Evolutionary conservation across 2,329 filamentous ascomycete genomes (phyloP), one percentile per base, ranked within the genome.

Genomic region (Dothideomycetes sp.): DNA sequence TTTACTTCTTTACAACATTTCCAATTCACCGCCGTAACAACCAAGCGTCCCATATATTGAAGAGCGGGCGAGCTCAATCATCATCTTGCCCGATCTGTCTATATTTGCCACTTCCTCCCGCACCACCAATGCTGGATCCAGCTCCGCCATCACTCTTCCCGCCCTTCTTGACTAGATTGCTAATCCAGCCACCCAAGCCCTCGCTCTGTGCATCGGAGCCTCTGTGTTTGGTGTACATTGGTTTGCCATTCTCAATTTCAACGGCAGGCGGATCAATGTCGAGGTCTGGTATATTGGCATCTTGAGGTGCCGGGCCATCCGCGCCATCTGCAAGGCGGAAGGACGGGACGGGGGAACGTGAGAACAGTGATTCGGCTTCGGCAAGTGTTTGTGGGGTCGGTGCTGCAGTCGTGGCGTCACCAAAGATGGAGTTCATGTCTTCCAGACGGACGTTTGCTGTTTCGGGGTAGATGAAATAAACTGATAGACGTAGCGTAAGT

Each of bases 391-490:
- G 77, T 2, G 89, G 88, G 0, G 89, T 94, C 4, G 78, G 76
- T 63, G 84, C 80, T 9, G 81, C 76, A 2, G 85, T 88, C 18
- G 84, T 91, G 27, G 88, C 84, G 60, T 98, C 91, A 48, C 91
- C 91, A 55, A 98, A 98, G 12, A 98, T 66, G 3, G 78, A 74
- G 58, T 94, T 85, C 91, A 98, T 98, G 51, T 98, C 91, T 63
- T 98, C 91, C 37, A 98, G 72, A 42, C 88, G 81, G 42, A 98
- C 80, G 52, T 93, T 93, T 50, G 88, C 91, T 0, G 91, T 98
- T 63, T 98, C 91, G 19, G 91, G 91, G 59, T 96, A 98, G 50
- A 94, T 76, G 63, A 96, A 96, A 64, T 89, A 98, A 5, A 98
- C 91, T 27, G 22, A 7, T 27, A 12, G 12, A 7, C 22, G 12